These are phyloP conservation scores for Austroboletus eburneus DNA, from an alignment of 768 basidiomycete genomes.

Conservation along the genomic window DNA sequence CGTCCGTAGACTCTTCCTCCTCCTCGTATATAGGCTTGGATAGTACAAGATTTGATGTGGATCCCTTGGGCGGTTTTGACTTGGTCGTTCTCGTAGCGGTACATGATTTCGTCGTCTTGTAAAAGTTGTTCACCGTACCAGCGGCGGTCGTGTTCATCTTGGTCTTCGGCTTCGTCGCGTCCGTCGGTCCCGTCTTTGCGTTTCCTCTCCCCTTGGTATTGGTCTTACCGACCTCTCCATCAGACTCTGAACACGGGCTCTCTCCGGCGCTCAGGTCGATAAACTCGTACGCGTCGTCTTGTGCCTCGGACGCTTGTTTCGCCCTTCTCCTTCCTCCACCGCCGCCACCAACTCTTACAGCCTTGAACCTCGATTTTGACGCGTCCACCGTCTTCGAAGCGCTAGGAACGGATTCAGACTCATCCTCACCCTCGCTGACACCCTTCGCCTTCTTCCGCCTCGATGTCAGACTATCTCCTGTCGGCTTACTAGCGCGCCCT, in stretches of 20 bases:
- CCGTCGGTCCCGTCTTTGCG: background rate
- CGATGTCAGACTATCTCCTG: background rate
- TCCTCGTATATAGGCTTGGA: constrained; percentile 6
- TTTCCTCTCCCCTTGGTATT: constrained; percentile 10
- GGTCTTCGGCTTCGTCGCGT: background rate
- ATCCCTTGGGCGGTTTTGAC: constrained; percentile 5
- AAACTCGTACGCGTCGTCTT: constrained; percentile 26
- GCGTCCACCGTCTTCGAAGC: background rate
- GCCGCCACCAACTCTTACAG: no score
- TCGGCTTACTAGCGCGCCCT: background rate
- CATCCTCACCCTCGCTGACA: background rate
- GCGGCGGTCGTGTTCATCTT: background rate
- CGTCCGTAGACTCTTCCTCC: constrained; percentile 5
- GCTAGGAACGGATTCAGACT: constrained; percentile 1
- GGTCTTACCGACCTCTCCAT: constrained; percentile 4
- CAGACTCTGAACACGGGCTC: constrained; percentile 16
- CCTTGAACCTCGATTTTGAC: no score
- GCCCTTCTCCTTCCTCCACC: constrained; percentile 14
- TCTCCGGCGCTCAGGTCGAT: constrained; percentile 24
- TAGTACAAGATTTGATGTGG: background rate
- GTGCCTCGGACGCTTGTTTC: constrained; percentile 22
- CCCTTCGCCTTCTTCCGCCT: constrained; percentile 1
- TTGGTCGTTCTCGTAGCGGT: constrained; percentile 1
- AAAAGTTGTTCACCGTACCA: constrained; percentile 10
- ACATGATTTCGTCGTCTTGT: constrained; percentile 9